A percentile compares a stretch with the other conserved stretches of the same genome.
Conservation (phyloP, 148 eudicot genomes). For the Hydrangea macrophylla region DNA sequence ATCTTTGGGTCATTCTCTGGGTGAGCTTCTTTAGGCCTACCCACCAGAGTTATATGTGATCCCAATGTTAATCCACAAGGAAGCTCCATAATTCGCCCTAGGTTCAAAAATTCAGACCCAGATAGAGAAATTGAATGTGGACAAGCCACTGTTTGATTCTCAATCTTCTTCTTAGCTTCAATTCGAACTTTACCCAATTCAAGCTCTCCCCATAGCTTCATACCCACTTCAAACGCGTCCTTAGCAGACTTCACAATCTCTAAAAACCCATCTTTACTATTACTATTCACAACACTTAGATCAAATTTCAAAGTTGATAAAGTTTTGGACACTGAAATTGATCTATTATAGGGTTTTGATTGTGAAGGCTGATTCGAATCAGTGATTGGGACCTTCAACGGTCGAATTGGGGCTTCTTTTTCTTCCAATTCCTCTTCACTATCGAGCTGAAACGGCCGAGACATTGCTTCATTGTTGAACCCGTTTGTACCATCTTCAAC, state of each 20-base stretch:
- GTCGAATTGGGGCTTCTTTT: constrained; percentile 50
- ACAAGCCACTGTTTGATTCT: constrained; percentile 39
- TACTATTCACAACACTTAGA: constrained; percentile 28
- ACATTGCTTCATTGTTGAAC: constrained; percentile 30
- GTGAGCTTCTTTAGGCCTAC: constrained; percentile 70
- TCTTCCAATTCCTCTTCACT: constrained; percentile 55
- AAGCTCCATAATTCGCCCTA: constrained; percentile 56
- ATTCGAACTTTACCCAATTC: constrained; percentile 29
- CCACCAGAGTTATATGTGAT: constrained; percentile 78
- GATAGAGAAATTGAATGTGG: constrained; percentile 54
- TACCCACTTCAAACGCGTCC: constrained; percentile 60
- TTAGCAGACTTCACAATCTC: constrained; percentile 52
- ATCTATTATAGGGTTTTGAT: constrained; percentile 38
- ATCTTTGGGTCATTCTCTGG: constrained; percentile 73
- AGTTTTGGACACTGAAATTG: constrained; percentile 27
- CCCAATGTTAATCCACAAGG: constrained; percentile 94
- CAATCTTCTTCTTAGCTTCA: constrained; percentile 4
- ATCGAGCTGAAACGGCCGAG: constrained; percentile 27
- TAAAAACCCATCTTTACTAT: constrained; percentile 38
- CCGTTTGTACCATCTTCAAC: constrained; percentile 23
- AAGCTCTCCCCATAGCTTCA: constrained; percentile 59
- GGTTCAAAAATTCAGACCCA: constrained; percentile 38
- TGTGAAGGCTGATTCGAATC: constrained; percentile 17
- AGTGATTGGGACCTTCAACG: constrained; percentile 22
- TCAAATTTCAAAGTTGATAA: constrained; percentile 45